These are phyloP conservation scores for Melanopsichium pennsylvanicum DNA, from an alignment of 1,284 basidiomycete species.

Conservation along the genomic window DNA sequence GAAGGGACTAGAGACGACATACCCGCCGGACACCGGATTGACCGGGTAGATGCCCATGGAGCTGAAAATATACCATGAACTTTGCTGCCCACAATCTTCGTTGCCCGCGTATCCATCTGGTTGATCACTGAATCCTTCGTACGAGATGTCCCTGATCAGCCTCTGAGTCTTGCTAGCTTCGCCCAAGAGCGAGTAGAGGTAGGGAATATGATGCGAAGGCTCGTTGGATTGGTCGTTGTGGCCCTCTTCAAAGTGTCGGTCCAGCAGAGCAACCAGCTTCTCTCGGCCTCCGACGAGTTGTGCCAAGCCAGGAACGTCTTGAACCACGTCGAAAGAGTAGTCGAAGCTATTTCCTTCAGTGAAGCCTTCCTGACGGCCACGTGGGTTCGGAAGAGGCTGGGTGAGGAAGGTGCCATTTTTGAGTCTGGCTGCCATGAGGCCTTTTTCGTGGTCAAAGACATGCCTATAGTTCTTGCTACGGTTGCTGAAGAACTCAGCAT, in stretches of 20 bases:
- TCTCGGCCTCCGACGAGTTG: constrained; percentile 74
- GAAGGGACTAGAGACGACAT: constrained; percentile 78
- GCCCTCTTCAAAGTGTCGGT: constrained; percentile 79
- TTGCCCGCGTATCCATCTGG: constrained; percentile 78
- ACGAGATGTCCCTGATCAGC: constrained; percentile 75
- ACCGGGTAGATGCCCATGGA: constrained; percentile 87
- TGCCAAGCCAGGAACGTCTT: constrained; percentile 74
- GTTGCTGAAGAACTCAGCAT: constrained; percentile 71
- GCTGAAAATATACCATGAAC: constrained; percentile 81
- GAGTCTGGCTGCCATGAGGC: constrained; percentile 82
- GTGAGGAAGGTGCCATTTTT: constrained; percentile 69
- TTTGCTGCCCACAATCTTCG: constrained; percentile 89
- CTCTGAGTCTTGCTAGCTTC: constrained; percentile 76
- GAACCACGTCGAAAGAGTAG: constrained; percentile 53
- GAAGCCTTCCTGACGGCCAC: constrained; percentile 78
- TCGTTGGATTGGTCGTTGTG: constrained; percentile 86
- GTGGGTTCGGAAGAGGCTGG: constrained; percentile 65
- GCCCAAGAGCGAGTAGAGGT: constrained; percentile 77
- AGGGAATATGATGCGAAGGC: constrained; percentile 82
- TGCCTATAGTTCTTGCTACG: constrained; percentile 72
- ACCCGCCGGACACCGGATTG: constrained; percentile 68
- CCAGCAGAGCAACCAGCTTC: constrained; percentile 75
- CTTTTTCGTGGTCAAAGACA: constrained; percentile 77
- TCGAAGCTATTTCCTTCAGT: constrained; percentile 77
- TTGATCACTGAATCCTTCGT: constrained; percentile 74